Evolutionary conservation across 257 asterid genomes (phyloP), one percentile per base, ranked within the genome.

Genomic region (Capsicum chinense): DNA sequence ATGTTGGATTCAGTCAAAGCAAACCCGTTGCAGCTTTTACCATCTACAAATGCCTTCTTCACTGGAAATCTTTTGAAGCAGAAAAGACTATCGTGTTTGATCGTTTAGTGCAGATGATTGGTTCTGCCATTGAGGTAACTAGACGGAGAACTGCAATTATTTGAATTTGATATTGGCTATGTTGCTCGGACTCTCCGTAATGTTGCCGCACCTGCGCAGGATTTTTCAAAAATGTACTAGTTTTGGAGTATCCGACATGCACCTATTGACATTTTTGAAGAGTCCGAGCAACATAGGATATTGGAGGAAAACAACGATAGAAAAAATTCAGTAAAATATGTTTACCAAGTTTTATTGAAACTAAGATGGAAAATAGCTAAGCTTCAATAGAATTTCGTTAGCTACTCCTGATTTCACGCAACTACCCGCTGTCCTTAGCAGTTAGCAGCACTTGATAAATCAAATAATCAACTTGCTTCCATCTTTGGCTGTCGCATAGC

Each of bases 1-100:
- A 95, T 79, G 91, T 95, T 80, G 98, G 98, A 62, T 97, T 97
- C 91, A 97, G 98, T 87, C 97, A 97, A 87, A 98, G 98, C 85
- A 97, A 93, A 86, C 97, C 99, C 74, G 95, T 95, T 73, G 98
- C 99, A 48, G 99, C 98, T 85, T 95, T 95, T 92, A 95, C 98
- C 71, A 93, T 97, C 82, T 97, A 93, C 90, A 97, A 95, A 85
- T 97, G 98, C 88, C 98, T 97, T 87, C 91, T 97, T 86, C 95
- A 95, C 87, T 97, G 99, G 99, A 93, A 92, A 90, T 95, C 99
- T 84, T 93, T 95, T 86, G 99, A 97, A 95, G 99, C 99, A 47
- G 99, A 97, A 80, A 92, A 95, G 79, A 97, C 99, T 60, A 97
- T 97, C 79, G 98, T 97, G 59, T 97, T 97, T 90, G 99, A 97